Base-by-base conservation (phyloP, 345 rosid species). In the Arabidopsis arenosa region DNA sequence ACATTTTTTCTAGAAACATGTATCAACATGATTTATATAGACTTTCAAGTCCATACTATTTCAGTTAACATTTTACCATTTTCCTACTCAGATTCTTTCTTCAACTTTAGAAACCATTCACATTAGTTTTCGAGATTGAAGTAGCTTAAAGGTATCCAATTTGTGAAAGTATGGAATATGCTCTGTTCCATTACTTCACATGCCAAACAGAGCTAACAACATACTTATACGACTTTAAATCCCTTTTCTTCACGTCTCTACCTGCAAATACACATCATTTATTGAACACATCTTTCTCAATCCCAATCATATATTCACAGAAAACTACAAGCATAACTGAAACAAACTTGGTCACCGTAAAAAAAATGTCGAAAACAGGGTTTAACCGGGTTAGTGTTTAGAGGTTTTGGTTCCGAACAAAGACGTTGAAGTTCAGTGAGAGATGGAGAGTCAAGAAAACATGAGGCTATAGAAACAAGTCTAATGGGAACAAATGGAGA, bases 141-240 rank as follows among this genome's bases (percentile, higher is more conserved):
- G 69, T 72, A 44, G 69, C 62, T 53, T 63, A 37, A 64, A 57
- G 51, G 76, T 39, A 71, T 77, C 67, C 47, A 8, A 61, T 43
- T 69, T 64, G 76, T 77, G 76, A 77, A 63, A 71, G 72, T 21
- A 7, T 47, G n/a, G 80, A 77, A 77, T 77, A 77, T 71, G 72
- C 72, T 57, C 72, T 64, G 62, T 58, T 77, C 56, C 80, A 70
- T 59, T 77, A 71, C 52, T 65, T 48, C 72, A 64, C 66, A 70
- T 70, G 56, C 80, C 76, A 77, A 71, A 57, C 76, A 63, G 44
- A 77, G 76, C 47, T 54, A 76, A 70, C 66, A 23, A 70, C 65
- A 76, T 70, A 54, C 71, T 76, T 56, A 47, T 17, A 56, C 76
- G 54, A 64, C 62, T 55, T 70, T 37, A 30, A 54, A 21, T 63